Base-by-base conservation (phyloP, 352 stramenopile genomes). In the Phytophthora macrochlamydospora region DNA sequence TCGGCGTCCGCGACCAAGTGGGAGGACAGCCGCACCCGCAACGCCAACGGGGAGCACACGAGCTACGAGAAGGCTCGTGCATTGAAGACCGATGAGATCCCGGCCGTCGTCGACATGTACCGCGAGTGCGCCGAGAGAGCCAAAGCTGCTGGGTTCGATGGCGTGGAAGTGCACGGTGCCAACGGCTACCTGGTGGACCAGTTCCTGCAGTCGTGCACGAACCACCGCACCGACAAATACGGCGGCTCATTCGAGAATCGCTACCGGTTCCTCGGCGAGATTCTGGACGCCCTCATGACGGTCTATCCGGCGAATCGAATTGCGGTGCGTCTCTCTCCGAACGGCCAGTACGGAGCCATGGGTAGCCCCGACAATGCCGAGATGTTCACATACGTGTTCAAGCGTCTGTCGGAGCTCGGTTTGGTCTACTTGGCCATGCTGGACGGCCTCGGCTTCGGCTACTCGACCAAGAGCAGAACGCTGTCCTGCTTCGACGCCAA, bases 151-250 rank as follows among this genome's bases (percentile, higher is more conserved):
- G 96, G 44, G 88, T 96, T 71, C 62, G 92, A 98, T 59, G 90
- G 91, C 35, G 73, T 98, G 31, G 90, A 98, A 56, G 56, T 98
- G 24, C 91, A 97, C 73, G 60, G 24, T n/a, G 90, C 84, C 9
- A 93, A 97, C 57, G 91, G 90, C 18, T 97, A 97, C 63, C 72
- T 97, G 38, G 55, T 97, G 46, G 86, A 97, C 31, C 60, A 74
- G 52, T 74, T 74, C 42, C 44, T 74, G 53, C 60, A 74, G 30
- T 37, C 45, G 13, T 46, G 54, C 44, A 70, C 55, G 43, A 97
- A 95, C 71, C 60, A 76, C 29, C 78, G 83, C 40, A 90, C 69
- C 0, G 87, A 94, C 71, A 64, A 85, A 56, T 95, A 94, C 53
- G 87, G 85, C 40, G 87, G 87, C 37, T 83, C 57, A 32, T 64